Conservation (phyloP, 768 basidiomycete species). For the Trametes cubensis region DNA sequence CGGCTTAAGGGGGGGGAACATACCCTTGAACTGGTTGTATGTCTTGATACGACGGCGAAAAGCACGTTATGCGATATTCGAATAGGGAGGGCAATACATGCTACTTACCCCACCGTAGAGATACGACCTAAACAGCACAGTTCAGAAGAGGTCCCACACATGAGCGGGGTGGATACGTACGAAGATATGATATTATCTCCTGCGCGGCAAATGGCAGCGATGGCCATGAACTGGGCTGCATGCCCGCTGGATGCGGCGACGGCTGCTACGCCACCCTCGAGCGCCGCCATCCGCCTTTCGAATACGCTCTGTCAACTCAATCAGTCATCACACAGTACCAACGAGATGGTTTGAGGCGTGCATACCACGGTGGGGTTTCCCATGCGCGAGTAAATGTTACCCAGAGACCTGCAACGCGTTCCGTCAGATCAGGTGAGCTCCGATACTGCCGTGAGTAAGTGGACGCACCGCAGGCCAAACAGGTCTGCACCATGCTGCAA, state of each 20-base stretch:
- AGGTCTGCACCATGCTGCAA: conserved; percentile 70
- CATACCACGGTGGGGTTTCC: conserved; percentile 67
- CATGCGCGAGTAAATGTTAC: conserved; percentile 70
- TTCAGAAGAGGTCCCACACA: not conserved
- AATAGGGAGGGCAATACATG: conserved; percentile 1
- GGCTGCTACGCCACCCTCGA: conserved; percentile 78
- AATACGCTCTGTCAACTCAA: conserved; percentile 62
- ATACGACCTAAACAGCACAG: conserved; percentile 45
- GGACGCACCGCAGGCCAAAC: conserved; percentile 56
- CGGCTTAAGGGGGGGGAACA: not conserved
- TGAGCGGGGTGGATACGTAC: conserved; percentile 39
- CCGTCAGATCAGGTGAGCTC: not conserved
- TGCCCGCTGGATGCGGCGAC: conserved; percentile 77
- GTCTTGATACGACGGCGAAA: conserved; percentile 38
- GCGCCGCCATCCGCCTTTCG: conserved; percentile 74
- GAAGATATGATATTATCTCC: conserved; percentile 83
- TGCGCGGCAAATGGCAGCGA: conserved; percentile 56
- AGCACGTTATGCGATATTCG: not conserved
- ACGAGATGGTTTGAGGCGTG: conserved; percentile 8
- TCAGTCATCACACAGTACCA: not conserved
- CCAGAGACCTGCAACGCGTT: conserved; percentile 36
- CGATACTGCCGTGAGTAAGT: not conserved
- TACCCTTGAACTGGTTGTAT: conserved; percentile 75
- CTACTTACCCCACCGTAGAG: conserved; percentile 67
- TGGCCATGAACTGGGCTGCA: conserved; percentile 75